These are phyloP conservation scores for Nakazawaea populi DNA, from an alignment of 805 yeast genomes.

Conservation along the genomic window DNA sequence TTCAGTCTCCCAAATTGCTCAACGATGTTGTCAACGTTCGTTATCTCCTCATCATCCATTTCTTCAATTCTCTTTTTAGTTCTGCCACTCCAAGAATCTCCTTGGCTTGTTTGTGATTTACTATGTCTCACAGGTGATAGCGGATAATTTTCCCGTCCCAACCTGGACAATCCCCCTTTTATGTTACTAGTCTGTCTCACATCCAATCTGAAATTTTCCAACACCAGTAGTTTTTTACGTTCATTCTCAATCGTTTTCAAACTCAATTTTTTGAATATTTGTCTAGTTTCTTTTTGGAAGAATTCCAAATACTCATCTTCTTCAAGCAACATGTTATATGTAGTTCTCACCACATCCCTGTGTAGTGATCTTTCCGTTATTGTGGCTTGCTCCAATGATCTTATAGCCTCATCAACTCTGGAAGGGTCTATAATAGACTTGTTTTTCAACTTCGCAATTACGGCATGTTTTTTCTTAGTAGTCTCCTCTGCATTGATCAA, in stretches of 20 bases:
- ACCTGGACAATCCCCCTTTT: slow-evolving; percentile 73
- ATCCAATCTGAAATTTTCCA: slow-evolving; percentile 58
- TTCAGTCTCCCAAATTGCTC: slow-evolving; percentile 6
- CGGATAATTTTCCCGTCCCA: slow-evolving; percentile 67
- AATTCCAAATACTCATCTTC: slow-evolving; percentile 51
- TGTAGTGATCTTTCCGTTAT: slow-evolving; percentile 69
- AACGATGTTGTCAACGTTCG: slow-evolving; percentile 1
- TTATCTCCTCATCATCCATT: neutral
- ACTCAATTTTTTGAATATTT: slow-evolving; percentile 52
- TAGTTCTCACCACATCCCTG: slow-evolving; percentile 73
- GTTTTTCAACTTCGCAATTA: slow-evolving; percentile 66
- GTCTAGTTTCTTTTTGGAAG: slow-evolving; percentile 50
- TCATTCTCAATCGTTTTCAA: slow-evolving; percentile 79
- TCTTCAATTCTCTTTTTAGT: slow-evolving; percentile 20
- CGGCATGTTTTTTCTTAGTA: slow-evolving; percentile 62
- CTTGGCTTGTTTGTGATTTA: slow-evolving; percentile 34
- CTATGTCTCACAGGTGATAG: slow-evolving; percentile 27
- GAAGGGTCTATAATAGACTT: slow-evolving; percentile 75
- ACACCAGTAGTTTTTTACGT: slow-evolving; percentile 65
- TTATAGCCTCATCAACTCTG: slow-evolving; percentile 85
- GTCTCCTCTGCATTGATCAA: slow-evolving; percentile 70
- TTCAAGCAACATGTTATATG: slow-evolving; percentile 80
- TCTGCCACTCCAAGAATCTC: slow-evolving; percentile 32
- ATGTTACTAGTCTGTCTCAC: slow-evolving; percentile 23
- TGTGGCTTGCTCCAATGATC: slow-evolving; percentile 72